Conservation (phyloP, 805 yeast genomes). For the Kodamaea leandrae region DNA sequence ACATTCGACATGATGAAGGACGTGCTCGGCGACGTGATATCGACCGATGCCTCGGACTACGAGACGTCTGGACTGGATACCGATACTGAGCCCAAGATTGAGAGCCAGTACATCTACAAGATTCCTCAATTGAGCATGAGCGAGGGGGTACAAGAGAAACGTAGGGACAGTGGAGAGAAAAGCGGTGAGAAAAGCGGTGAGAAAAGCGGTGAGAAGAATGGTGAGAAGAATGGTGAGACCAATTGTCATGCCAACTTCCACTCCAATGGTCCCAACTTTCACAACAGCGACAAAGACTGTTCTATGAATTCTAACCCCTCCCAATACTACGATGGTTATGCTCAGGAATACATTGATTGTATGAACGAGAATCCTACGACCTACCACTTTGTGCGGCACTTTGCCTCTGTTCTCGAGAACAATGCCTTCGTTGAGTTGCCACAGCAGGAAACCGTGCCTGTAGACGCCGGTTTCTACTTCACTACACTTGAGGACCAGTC, state of each 20-base stretch:
- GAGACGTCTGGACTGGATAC: slow-evolving; percentile 11
- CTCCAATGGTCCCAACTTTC: too few species aligned
- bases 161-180: background rate
- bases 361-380: slow-evolving; percentile 43
- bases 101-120: slow-evolving; percentile 10
- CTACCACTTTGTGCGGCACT: slow-evolving; percentile 31
- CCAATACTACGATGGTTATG: slow-evolving; percentile 17
- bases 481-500: slow-evolving; percentile 32
- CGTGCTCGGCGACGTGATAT: slow-evolving; percentile 14
- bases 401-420: slow-evolving; percentile 20
- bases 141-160: background rate
- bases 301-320: too few species aligned
- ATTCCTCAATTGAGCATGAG: slow-evolving; percentile 9
- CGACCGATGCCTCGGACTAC: slow-evolving; percentile 13
- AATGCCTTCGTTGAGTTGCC: slow-evolving; percentile 33
- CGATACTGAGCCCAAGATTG: slow-evolving; percentile 5
- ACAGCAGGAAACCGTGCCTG: slow-evolving; percentile 13
- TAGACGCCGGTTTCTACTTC: slow-evolving; percentile 23
- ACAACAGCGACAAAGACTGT: too few species aligned
- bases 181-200: background rate
- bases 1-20: slow-evolving; percentile 16
- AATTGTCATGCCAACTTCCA: too few species aligned
- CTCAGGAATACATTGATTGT: slow-evolving; percentile 27
- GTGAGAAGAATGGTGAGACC: background rate
- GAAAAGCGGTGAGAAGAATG: background rate